These are phyloP conservation scores for Mucor irregularis DNA, from an alignment of 371 early-diverging fungal genomes.

Conservation along the genomic window DNA sequence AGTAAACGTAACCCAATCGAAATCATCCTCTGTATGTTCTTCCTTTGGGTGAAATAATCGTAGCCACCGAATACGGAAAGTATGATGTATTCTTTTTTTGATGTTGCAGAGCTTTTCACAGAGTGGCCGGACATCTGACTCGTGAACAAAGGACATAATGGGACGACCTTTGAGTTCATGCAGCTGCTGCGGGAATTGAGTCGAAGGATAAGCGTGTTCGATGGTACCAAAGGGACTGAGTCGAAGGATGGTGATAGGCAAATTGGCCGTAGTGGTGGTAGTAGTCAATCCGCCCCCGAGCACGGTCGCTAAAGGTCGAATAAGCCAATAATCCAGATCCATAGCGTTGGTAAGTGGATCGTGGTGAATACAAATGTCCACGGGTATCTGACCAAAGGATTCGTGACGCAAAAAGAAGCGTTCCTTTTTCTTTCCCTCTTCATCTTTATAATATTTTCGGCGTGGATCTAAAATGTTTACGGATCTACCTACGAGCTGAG, in stretches of 20 bases:
- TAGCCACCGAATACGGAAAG: constrained; percentile 35
- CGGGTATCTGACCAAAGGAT: constrained; percentile 15
- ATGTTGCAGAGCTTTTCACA: constrained; percentile 28
- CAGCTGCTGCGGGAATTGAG: constrained; percentile 15
- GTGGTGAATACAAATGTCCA: constrained; percentile 37
- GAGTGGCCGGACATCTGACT: constrained; percentile 32
- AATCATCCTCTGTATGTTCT: constrained; percentile 1
- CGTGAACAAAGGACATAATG: constrained; percentile 44
- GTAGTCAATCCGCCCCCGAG: too few relatives aligned
- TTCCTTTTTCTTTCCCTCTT: neutral
- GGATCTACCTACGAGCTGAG: constrained; percentile 26
- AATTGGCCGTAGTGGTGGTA: too few relatives aligned
- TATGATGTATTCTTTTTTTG: constrained; percentile 6
- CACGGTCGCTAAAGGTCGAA: too few relatives aligned
- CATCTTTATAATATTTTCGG: neutral
- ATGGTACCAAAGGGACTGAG: constrained; percentile 38
- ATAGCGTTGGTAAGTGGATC: constrained; percentile 26
- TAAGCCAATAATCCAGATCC: constrained; percentile 38
- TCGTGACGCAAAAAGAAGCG: constrained; percentile 14
- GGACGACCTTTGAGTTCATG: constrained; percentile 30
- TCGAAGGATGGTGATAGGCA: constrained; percentile 25
- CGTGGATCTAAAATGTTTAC: constrained; percentile 12
- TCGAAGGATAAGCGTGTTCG: constrained; percentile 29
- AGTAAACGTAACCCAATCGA: constrained; percentile 26
- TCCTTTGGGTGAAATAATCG: neutral